These are phyloP conservation scores for Colletotrichum melonis DNA, from an alignment of 2,329 filamentous ascomycete genomes.

Conservation along the genomic window DNA sequence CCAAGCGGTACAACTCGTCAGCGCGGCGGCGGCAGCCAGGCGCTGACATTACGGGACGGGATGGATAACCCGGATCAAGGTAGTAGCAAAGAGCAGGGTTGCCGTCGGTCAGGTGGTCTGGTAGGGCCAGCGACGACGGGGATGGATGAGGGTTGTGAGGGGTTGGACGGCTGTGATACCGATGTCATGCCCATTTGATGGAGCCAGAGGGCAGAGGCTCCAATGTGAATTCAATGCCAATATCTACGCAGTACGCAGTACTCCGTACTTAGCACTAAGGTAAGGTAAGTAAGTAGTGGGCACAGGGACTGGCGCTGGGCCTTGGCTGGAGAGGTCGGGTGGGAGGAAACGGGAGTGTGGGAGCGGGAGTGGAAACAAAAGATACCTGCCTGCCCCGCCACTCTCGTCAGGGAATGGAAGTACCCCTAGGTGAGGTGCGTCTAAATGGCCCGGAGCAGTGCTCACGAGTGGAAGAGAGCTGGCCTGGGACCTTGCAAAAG, in stretches of 20 bases:
- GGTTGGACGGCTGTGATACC: neutral
- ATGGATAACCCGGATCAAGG: slow-evolving; percentile 15
- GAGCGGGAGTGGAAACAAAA: slow-evolving; percentile 23
- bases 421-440: neutral
- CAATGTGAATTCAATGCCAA: neutral
- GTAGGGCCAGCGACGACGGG: slow-evolving; percentile 7
- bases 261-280: too few relatives aligned
- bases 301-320: neutral
- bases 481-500: neutral
- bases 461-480: neutral
- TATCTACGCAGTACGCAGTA: neutral
- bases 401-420: neutral
- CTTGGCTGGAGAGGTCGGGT: neutral
- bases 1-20: neutral
- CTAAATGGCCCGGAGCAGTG: neutral
- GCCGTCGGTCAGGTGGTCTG: slow-evolving; percentile 28
- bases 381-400: neutral
- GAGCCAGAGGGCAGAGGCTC: neutral
- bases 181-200: neutral
- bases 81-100: slow-evolving; percentile 24
- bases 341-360: slow-evolving; percentile 17
- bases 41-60: slow-evolving; percentile 10
- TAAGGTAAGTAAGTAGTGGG: neutral
- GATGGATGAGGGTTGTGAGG: slow-evolving; percentile 5
- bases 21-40: neutral